These are phyloP conservation scores for Acer yangbiense DNA, from an alignment of 345 rosid species.

Conservation along the genomic window DNA sequence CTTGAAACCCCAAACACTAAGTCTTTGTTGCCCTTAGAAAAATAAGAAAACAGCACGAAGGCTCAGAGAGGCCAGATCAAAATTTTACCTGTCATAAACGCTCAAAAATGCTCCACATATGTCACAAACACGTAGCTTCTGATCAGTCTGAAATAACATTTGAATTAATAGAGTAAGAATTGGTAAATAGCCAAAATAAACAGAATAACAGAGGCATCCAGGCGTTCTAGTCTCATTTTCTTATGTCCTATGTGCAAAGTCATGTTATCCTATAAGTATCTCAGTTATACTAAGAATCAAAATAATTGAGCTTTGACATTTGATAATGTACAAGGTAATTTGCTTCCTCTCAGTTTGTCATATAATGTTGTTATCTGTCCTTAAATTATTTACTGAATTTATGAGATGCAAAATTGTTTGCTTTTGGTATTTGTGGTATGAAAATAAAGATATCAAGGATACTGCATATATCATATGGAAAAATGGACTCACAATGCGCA, in stretches of 20 bases:
- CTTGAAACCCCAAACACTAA: slow-evolving; percentile 76
- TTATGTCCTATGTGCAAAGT: background rate
- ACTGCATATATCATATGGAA: background rate
- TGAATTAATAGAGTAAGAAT: background rate
- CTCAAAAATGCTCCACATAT: slow-evolving; percentile 99
- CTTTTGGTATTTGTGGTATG: too few relatives aligned
- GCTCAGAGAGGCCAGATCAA: slow-evolving; percentile 27
- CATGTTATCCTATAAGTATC: background rate
- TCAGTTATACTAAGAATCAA: background rate
- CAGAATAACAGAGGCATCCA: background rate
- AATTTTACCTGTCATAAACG: slow-evolving; percentile 89
- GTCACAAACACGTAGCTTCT: slow-evolving; percentile 99
- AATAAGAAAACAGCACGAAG: slow-evolving; percentile 24
- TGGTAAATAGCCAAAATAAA: background rate
- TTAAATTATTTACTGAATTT: background rate
- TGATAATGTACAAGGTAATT: background rate
- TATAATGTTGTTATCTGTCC: background rate
- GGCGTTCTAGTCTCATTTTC: background rate
- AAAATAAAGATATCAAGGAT: background rate
- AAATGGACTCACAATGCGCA: slow-evolving; percentile 82
- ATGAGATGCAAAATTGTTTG: background rate
- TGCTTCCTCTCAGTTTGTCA: background rate
- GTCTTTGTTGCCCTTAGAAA: slow-evolving; percentile 48
- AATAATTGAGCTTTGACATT: background rate
- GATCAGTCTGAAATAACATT: slow-evolving; percentile 79